phyloP scores from a whole-genome alignment of 176 grass and related monocot species.

The Oryza glumipatula region DNA sequence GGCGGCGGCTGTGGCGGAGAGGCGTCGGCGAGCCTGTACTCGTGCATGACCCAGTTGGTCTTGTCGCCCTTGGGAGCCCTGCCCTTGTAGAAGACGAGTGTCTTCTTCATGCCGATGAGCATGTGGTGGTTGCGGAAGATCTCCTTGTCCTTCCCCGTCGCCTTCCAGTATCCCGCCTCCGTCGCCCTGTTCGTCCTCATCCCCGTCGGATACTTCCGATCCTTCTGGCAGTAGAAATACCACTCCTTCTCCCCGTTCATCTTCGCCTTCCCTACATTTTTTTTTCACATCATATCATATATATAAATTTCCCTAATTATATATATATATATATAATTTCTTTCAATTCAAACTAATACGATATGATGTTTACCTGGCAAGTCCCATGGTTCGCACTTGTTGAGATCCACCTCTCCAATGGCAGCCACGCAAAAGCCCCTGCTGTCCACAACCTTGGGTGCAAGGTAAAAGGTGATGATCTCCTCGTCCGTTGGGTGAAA shows the following conservation, averaged over 20 bases:
- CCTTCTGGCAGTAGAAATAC: slow-evolving; percentile 63
- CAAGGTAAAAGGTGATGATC: slow-evolving; percentile 72
- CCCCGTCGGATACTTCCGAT: slow-evolving; percentile 63
- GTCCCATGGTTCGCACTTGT: slow-evolving; percentile 81
- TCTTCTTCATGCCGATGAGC: slow-evolving; percentile 68
- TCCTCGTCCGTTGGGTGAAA: slow-evolving; percentile 67
- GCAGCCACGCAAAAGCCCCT: slow-evolving; percentile 36
- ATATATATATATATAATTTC: too few relatives aligned
- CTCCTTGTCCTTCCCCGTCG: slow-evolving; percentile 66
- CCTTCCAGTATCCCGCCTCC: slow-evolving; percentile 56
- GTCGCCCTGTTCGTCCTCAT: slow-evolving; percentile 57
- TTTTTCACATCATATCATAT: too few relatives aligned
- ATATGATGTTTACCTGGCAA: slow-evolving; percentile 40
- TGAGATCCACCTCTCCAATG: slow-evolving; percentile 59
- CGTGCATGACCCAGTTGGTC: slow-evolving; percentile 71
- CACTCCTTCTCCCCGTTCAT: slow-evolving; percentile 54
- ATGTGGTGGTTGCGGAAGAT: background rate
- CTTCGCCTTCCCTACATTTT: slow-evolving; percentile 36
- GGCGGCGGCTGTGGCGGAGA: background rate
- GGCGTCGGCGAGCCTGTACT: slow-evolving; percentile 50
- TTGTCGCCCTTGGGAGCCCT: slow-evolving; percentile 54
- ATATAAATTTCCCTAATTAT: too few relatives aligned
- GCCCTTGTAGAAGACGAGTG: slow-evolving; percentile 59
- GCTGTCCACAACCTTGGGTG: slow-evolving; percentile 41
- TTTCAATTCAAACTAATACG: too few relatives aligned